phyloP scores from a whole-genome alignment of 2,329 filamentous ascomycete genomes.

The Fusarium phyllophilum region DNA sequence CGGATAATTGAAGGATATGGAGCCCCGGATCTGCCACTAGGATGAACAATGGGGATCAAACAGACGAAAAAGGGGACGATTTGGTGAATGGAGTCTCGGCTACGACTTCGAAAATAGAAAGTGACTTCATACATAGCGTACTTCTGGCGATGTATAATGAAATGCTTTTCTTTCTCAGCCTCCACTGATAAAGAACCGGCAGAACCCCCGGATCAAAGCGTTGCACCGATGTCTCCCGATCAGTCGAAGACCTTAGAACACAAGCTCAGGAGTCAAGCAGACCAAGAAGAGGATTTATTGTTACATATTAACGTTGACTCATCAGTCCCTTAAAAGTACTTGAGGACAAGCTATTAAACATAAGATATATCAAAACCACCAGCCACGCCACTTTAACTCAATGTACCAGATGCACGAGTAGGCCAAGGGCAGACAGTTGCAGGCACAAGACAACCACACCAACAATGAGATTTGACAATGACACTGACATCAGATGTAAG shows the following conservation, averaged over 20 bases:
- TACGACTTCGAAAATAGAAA: slow-evolving; percentile 6
- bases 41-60: slow-evolving; percentile 21
- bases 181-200: slow-evolving; percentile 13
- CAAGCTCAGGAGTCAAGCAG: slow-evolving; percentile 8
- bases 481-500: background rate
- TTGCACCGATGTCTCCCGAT: slow-evolving; percentile 12
- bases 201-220: slow-evolving; percentile 21
- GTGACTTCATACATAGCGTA: background rate
- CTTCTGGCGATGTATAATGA: background rate
- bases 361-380: background rate
- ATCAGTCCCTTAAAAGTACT: background rate
- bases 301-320: background rate
- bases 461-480: background rate
- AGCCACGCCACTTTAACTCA: background rate
- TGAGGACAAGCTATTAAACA: background rate
- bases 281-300: background rate
- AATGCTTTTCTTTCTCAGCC: slow-evolving; percentile 22
- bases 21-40: slow-evolving; percentile 37
- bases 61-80: background rate
- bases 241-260: slow-evolving; percentile 18
- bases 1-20: slow-evolving; percentile 36
- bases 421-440: background rate
- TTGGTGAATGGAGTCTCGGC: background rate
- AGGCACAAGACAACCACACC: background rate
- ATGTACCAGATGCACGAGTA: background rate